Evolutionary conservation across 1,139 yeast species (phyloP), one percentile per base, ranked within the genome.

Genomic region (Saccharomyces hybrid): DNA sequence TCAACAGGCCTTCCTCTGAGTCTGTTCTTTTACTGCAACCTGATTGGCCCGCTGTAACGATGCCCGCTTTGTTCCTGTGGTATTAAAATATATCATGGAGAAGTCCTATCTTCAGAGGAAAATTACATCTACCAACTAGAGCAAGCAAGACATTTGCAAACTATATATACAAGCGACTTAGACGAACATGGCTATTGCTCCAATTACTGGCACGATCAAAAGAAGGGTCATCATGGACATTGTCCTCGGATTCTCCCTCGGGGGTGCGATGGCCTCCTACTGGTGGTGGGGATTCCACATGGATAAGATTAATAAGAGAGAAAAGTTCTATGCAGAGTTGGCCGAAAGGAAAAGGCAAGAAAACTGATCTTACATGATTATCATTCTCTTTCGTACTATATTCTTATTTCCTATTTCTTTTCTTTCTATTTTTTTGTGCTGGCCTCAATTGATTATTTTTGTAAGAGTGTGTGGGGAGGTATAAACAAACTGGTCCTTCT

Each of bases 261-360:
- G 88, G 60, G 70, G 78, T 53, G 77, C 69, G 50, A 75, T 79
- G 66, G 87, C 82, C 57, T 72, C 76, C 61, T 76, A 75, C 72
- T 86, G 86, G 87, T 83, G 90, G 88, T 81, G 82, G 80, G 82
- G 80, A 41, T 75, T 73, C 79, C 97, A 90, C 84, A 83, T 80
- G 76, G 82, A 84, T 49, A 65, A 78, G 62, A 85, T 88, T 59
- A 79, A 78, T 63, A 79, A 76, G 70, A 88, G 97, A 80, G 97
- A 91, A 73, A 84, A 83, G 59, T 89, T 82, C 82, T 91, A 91
- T 75, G 85, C 88, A 62, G 78, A 82, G 65, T 74, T 85, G 69
- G 82, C 85, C 57, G 83, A 83, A 71, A 82, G 84, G 66, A 85
- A 86, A 78, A 81, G 85, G 77, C 84, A 67, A 60, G 67, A 65